A percentile compares a stretch with the other conserved stretches of the same genome.
Conservation (phyloP, 108 stramenopile genomes). For the Epithemia pelagica region DNA sequence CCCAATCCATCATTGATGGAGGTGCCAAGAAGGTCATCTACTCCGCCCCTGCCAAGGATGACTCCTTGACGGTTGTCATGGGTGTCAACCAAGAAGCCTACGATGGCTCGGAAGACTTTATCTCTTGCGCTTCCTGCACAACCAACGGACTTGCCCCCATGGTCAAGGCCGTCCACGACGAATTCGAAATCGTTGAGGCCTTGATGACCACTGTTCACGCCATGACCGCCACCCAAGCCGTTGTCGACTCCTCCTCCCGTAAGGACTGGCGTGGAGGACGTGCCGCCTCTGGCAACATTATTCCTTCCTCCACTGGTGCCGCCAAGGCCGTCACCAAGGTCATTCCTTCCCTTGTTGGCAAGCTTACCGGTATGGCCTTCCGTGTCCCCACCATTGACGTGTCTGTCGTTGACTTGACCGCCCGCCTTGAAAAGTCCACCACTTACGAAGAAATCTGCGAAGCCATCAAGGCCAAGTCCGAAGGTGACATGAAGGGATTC, state of each 20-base stretch:
- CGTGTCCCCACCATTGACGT: slow-evolving; percentile 99
- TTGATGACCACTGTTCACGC: slow-evolving; percentile 99
- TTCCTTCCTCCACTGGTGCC: slow-evolving; percentile 99
- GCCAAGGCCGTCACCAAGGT: slow-evolving; percentile 99
- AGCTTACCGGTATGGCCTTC: slow-evolving; percentile 99
- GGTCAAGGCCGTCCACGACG: slow-evolving; percentile 98
- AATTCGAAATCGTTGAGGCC: slow-evolving; percentile 95
- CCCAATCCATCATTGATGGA: slow-evolving; percentile 91
- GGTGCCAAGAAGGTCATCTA: slow-evolving; percentile 99
- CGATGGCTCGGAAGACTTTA: slow-evolving; percentile 89
- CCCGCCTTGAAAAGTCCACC: slow-evolving; percentile 78
- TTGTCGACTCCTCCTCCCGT: slow-evolving; percentile 97
- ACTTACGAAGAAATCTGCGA: slow-evolving; percentile 98
- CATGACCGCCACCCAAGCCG: slow-evolving; percentile 99
- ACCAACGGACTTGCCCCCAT: slow-evolving; percentile 99
- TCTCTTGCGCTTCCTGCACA: slow-evolving; percentile 99
- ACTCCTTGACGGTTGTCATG: slow-evolving; percentile 97
- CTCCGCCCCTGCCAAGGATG: slow-evolving; percentile 99
- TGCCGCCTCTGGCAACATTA: slow-evolving; percentile 98
- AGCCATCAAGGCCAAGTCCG: slow-evolving; percentile 83
- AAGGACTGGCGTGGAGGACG: slow-evolving; percentile 99
- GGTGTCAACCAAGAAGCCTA: slow-evolving; percentile 96
- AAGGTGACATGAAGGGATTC: slow-evolving; percentile 96
- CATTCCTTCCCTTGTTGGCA: slow-evolving; percentile 95
- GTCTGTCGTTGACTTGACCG: slow-evolving; percentile 97